Evolutionary conservation across 164 flowering plant genomes (phyloP).

Genomic region (Cinnamomum chago): DNA sequence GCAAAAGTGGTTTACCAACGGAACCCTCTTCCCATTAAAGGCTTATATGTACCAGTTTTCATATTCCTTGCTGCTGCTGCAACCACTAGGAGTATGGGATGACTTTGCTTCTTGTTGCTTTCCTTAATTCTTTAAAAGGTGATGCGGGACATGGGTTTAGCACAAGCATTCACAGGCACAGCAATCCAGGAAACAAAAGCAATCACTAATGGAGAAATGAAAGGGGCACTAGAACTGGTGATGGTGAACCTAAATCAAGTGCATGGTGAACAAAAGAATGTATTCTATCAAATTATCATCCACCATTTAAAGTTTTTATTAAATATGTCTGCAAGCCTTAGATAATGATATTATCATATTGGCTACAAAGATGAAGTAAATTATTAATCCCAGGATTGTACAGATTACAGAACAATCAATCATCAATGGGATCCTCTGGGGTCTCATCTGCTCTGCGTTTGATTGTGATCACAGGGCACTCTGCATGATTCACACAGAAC

Average conservation of each 20-base stretch:
- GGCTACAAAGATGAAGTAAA: neutral
- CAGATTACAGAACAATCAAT: conserved; percentile 30
- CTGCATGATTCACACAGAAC: conserved; percentile 89
- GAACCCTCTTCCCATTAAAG: no score
- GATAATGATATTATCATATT: neutral
- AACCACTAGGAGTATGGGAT: no score
- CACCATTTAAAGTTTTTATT: neutral
- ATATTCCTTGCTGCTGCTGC: no score
- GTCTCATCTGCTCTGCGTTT: conserved; percentile 67
- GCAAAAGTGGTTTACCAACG: no score
- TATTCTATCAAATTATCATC: neutral
- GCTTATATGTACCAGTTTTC: no score
- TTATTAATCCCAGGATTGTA: neutral
- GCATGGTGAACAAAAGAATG: neutral
- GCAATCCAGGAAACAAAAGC: no score
- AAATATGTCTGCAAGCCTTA: neutral
- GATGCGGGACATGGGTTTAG: no score
- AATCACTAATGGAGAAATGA: no score
- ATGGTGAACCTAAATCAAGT: neutral
- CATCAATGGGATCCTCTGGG: conserved; percentile 90
- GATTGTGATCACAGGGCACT: conserved; percentile 86
- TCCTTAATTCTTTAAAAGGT: no score
- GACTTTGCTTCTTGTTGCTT: no score
- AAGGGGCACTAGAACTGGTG: neutral
- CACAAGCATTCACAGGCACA: no score